phyloP scores from a whole-genome alignment of 352 stramenopile species.

The Globisporangium cederbergense region DNA sequence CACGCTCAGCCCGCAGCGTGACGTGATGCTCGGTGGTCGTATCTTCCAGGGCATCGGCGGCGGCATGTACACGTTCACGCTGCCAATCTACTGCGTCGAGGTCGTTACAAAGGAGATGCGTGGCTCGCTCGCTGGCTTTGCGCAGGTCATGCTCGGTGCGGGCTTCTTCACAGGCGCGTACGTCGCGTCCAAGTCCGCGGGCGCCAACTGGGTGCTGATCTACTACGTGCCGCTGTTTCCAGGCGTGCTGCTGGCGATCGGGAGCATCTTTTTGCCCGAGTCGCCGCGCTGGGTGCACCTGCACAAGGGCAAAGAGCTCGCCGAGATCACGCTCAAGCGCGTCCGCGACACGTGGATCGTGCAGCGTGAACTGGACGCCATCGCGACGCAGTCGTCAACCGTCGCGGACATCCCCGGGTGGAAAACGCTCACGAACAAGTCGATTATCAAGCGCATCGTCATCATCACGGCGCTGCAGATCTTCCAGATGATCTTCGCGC shows the following conservation, averaged over 20 bases:
- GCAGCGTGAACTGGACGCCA: slow-evolving; percentile 25
- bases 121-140: slow-evolving; percentile 8
- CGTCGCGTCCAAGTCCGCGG: not conserved
- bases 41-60: slow-evolving; percentile 10
- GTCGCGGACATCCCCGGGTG: slow-evolving; percentile 10
- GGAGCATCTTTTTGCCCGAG: slow-evolving; percentile 43
- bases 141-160: slow-evolving; percentile 5
- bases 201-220: slow-evolving; percentile 2
- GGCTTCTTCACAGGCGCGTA: not conserved
- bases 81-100: slow-evolving; percentile 19
- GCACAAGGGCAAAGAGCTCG: slow-evolving; percentile 40
- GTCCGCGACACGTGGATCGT: slow-evolving; percentile 27
- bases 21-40: not conserved
- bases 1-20: not conserved
- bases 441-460: slow-evolving; percentile 20
- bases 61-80: slow-evolving; percentile 11
- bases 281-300: slow-evolving; percentile 46
- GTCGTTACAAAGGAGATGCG: slow-evolving; percentile 12
- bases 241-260: slow-evolving; percentile 27
- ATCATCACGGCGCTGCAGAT: slow-evolving; percentile 36
- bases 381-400: slow-evolving; percentile 22
- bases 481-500: slow-evolving; percentile 28
- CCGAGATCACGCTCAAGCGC: slow-evolving; percentile 25
- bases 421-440: slow-evolving; percentile 20
- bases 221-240: slow-evolving; percentile 1